A percentile compares a stretch with the other conserved stretches of the same genome.
phyloP scores from a whole-genome alignment of 805 yeast species.

The baker's yeast (Saccharomyces cerevisiae) region DNA sequence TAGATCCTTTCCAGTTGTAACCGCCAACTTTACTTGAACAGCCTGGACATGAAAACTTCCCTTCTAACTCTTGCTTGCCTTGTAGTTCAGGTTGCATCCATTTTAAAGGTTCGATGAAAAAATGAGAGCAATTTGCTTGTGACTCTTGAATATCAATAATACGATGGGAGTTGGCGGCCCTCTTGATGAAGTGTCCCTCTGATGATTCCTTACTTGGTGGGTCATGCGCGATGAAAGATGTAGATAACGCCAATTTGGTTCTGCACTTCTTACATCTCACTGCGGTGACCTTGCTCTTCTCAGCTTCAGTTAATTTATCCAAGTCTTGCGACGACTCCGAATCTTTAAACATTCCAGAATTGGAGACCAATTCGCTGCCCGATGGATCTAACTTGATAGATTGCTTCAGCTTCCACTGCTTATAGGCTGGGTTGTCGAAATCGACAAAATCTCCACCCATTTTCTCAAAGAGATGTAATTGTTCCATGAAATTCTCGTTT shows the following conservation, averaged over 20 bases:
- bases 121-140: slow-evolving; percentile 65
- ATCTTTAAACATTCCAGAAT: slow-evolving; percentile 29
- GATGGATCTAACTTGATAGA: slow-evolving; percentile 36
- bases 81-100: slow-evolving; percentile 87
- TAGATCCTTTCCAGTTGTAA: slow-evolving; percentile 87
- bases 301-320: slow-evolving; percentile 22
- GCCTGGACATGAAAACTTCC: slow-evolving; percentile 76
- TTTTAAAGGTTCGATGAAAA: slow-evolving; percentile 74
- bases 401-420: slow-evolving; percentile 36
- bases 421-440: slow-evolving; percentile 30
- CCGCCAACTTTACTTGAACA: slow-evolving; percentile 84
- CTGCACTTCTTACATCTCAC: slow-evolving; percentile 82
- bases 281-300: slow-evolving; percentile 25
- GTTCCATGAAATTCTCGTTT: slow-evolving; percentile 66
- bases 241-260: slow-evolving; percentile 52
- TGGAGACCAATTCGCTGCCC: slow-evolving; percentile 26
- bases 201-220: slow-evolving; percentile 59
- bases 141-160: slow-evolving; percentile 52
- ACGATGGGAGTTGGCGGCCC: slow-evolving; percentile 53
- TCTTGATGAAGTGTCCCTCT: slow-evolving; percentile 58
- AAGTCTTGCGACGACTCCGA: slow-evolving; percentile 22
- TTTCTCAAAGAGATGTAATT: slow-evolving; percentile 54
- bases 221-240: slow-evolving; percentile 54
- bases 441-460: slow-evolving; percentile 32
- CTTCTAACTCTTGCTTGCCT: slow-evolving; percentile 66